A percentile compares a stretch with the other conserved stretches of the same genome.
phyloP scores from a whole-genome alignment of 2,329 filamentous ascomycete genomes.

The Claviceps spartinae region DNA sequence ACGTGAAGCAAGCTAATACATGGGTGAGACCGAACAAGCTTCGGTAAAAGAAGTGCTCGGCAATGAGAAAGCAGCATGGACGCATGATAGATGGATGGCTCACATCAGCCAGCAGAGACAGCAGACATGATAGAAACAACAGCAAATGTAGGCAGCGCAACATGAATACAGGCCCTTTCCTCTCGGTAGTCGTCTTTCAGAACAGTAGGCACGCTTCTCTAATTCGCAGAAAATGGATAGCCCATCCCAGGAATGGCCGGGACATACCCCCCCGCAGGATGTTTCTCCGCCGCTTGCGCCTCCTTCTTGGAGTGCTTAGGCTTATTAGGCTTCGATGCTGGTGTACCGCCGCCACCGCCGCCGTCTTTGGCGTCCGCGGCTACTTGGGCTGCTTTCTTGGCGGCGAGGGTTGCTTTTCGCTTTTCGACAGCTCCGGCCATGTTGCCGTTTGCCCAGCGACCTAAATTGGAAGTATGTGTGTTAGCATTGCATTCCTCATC shows the following conservation, averaged over 20 bases:
- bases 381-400: conserved; percentile 40
- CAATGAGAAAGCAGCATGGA: too few species aligned
- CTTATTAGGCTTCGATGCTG: conserved; percentile 24
- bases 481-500: conserved; percentile 11
- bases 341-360: background rate
- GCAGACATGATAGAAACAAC: too few species aligned
- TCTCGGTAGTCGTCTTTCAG: too few species aligned
- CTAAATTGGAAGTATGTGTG: conserved; percentile 16
- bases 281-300: conserved; percentile 5
- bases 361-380: conserved; percentile 24
- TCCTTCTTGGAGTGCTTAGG: conserved; percentile 22
- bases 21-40: too few species aligned
- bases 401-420: conserved; percentile 44
- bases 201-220: background rate
- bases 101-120: too few species aligned
- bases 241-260: conserved; percentile 17
- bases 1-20: too few species aligned
- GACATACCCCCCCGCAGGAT: background rate
- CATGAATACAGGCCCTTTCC: too few species aligned
- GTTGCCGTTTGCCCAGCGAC: conserved; percentile 46
- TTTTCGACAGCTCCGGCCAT: conserved; percentile 49
- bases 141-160: too few species aligned
- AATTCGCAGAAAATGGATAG: conserved; percentile 13
- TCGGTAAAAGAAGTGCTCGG: too few species aligned
- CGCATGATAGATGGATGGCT: too few species aligned